Conservation (phyloP, 768 basidiomycete species). For the Collybia sp. region DNA sequence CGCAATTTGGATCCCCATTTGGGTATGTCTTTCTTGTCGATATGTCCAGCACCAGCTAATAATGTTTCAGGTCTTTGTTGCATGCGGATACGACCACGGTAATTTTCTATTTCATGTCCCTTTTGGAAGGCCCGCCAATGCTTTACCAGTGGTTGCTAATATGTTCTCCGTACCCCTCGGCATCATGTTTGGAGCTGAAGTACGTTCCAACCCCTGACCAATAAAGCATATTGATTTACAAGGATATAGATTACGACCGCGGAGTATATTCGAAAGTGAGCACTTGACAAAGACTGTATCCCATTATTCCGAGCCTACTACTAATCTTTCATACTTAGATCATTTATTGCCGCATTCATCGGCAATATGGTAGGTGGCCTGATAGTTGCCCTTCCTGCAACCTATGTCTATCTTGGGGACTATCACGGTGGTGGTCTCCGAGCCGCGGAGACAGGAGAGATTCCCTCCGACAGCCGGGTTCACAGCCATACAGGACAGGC, state of each 20-base stretch:
- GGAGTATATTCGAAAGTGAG: conserved; percentile 65
- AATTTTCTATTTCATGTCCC: conserved; percentile 7
- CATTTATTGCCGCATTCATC: conserved; percentile 58
- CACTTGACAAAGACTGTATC: background rate
- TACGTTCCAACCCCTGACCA: conserved; percentile 24
- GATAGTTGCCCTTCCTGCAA: conserved; percentile 58
- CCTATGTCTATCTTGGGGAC: conserved; percentile 60
- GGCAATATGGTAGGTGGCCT: conserved; percentile 68
- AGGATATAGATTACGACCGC: conserved; percentile 39
- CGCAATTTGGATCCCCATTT: conserved; percentile 71
- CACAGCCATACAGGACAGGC: no score
- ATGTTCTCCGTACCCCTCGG: conserved; percentile 72
- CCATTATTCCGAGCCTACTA: background rate
- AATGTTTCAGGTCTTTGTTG: conserved; percentile 53
- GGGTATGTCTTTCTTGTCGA: conserved; percentile 35
- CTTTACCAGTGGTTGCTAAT: conserved; percentile 37
- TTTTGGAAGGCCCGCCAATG: background rate
- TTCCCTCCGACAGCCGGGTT: no score
- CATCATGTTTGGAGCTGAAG: conserved; percentile 66
- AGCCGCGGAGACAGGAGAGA: conserved; percentile 24
- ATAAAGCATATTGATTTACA: conserved; percentile 2
- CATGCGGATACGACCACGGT: conserved; percentile 72
- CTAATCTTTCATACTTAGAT: conserved; percentile 25
- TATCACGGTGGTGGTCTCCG: conserved; percentile 34
- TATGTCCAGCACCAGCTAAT: background rate